phyloP scores from a whole-genome alignment of 768 basidiomycete species.

The Suillus luteus region DNA sequence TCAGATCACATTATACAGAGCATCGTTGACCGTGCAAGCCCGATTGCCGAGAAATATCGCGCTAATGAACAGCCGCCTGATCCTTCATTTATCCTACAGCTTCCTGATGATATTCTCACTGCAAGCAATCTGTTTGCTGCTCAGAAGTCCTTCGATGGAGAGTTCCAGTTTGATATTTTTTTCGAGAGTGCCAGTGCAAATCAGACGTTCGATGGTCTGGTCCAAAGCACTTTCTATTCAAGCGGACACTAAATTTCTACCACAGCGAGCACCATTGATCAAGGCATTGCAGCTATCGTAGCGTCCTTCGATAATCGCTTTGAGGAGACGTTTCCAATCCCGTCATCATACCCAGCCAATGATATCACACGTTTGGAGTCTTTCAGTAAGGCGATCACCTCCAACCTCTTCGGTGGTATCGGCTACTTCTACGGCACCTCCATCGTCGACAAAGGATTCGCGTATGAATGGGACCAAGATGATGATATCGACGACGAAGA shows the following conservation, averaged over 20 bases:
- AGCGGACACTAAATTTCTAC: neutral
- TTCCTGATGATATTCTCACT: slow-evolving; percentile 72
- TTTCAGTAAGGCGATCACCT: slow-evolving; percentile 88
- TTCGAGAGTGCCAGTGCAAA: slow-evolving; percentile 77
- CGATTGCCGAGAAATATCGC: slow-evolving; percentile 55
- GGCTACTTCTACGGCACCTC: slow-evolving; percentile 95
- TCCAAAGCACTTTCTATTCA: slow-evolving; percentile 9
- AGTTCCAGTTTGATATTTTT: slow-evolving; percentile 88
- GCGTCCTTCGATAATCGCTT: slow-evolving; percentile 69
- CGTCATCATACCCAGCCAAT: slow-evolving; percentile 51
- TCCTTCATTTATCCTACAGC: slow-evolving; percentile 74
- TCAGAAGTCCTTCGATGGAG: slow-evolving; percentile 83
- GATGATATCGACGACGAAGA: slow-evolving; percentile 47
- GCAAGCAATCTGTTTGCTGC: slow-evolving; percentile 83
- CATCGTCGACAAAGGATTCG: slow-evolving; percentile 81
- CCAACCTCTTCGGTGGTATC: slow-evolving; percentile 89
- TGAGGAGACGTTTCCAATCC: slow-evolving; percentile 66
- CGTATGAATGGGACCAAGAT: slow-evolving; percentile 89
- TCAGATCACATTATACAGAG: slow-evolving; percentile 65
- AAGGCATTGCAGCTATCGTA: slow-evolving; percentile 67
- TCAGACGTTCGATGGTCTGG: slow-evolving; percentile 64
- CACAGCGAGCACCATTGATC: slow-evolving; percentile 63
- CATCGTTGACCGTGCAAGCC: slow-evolving; percentile 58
- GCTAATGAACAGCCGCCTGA: slow-evolving; percentile 57
- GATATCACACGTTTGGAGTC: slow-evolving; percentile 51